Evolutionary conservation across 805 yeast species (phyloP), one percentile per base, ranked within the genome.

Genomic region (Barnettozyma populi): DNA sequence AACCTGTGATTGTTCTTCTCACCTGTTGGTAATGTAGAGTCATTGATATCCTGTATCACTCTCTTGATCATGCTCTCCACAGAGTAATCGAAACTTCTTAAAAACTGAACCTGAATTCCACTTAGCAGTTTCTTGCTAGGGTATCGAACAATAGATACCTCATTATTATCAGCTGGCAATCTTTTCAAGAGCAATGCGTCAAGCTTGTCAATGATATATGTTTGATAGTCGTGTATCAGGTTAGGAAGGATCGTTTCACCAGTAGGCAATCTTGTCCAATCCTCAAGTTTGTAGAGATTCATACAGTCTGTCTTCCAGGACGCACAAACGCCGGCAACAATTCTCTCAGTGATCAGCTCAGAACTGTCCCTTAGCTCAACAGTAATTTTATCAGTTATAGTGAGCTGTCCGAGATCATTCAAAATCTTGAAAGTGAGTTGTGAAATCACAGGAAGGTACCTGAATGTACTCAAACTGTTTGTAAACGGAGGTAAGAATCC

Each of bases 401-500:
- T 60, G 9, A 79, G 61, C 52, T 71, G 70, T 0, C 76, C 74
- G 29, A 79, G 54, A 43, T 71, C 74, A 38, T 70, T 69, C 37
- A 73, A 64, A 24, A 70, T 64, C 24, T 66, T 61, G 27, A 70
- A 62, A 9, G 83, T 62, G 2, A 71, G 67, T 3, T 68, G 69
- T 23, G 76, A 68, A 14, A 82, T 65, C 24, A 65, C 63, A 1
- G 80, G 73, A 35, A 79, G 60, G 55, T 76, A 80, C 52, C 75
- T 71, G 32, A 80, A 61, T 2, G 84, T 71, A 41, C 86, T 73
- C 21, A 86, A 66, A 8, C 84, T 76, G 57, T 84, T 86, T 1
- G 89, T 71, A 46, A 71, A 70, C 1, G 84, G 82, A 3, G 92
- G 90, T 20, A 83, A 59, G 56, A 80, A 82, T 1, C 83, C 82